Base-by-base conservation (phyloP, 2,329 filamentous ascomycete species). In the Drechslera avenae region DNA sequence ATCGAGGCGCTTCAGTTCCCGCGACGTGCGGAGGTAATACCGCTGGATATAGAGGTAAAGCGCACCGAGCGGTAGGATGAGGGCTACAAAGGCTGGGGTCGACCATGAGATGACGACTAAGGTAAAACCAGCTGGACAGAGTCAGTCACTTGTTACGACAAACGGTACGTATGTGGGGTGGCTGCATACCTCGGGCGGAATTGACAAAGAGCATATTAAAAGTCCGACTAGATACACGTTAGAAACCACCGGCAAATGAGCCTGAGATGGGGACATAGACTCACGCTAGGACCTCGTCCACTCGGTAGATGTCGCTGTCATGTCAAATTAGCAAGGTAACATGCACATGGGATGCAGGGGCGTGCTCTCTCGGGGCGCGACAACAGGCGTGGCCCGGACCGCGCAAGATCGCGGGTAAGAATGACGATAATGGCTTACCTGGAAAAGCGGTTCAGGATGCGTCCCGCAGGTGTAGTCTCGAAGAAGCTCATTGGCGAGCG, bases 401-500 rank as follows among this genome's bases (percentile, higher is more conserved):
- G 39, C 28, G 33, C 30, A 46, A 40, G 19, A 43, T 26, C 39
- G 39, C 26, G 18, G 40, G 46, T 54, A 46, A 53, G 40, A 32
- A 51, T 21, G 23, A 37, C 17, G 41, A 50, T 14, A 42, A 45
- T 28, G 39, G 77, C 84, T 58, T 74, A 89, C 87, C 88, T 95
- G 13, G 93, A 97, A 74, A 99, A 99, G 46, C 94, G 84, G 73
- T 99, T 99, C 52, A 99, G 80, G 66, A 99, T 97, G 50, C 95
- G 86, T n/a, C 94, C 94, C 56, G 92, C 88, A 2, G 94, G 94
- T 1, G 94, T 99, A 0, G 92, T 96, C 73, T 99, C 95, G 64
- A 99, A 99, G 77, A 99, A 99, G 64, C 86, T 94, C 94, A 99
- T 99, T 46, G 94, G 95, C 31, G 91, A 95, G 61, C 94, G 85